phyloP scores from a whole-genome alignment of 768 basidiomycete genomes.

The Macrolepiota albuminosa region DNA sequence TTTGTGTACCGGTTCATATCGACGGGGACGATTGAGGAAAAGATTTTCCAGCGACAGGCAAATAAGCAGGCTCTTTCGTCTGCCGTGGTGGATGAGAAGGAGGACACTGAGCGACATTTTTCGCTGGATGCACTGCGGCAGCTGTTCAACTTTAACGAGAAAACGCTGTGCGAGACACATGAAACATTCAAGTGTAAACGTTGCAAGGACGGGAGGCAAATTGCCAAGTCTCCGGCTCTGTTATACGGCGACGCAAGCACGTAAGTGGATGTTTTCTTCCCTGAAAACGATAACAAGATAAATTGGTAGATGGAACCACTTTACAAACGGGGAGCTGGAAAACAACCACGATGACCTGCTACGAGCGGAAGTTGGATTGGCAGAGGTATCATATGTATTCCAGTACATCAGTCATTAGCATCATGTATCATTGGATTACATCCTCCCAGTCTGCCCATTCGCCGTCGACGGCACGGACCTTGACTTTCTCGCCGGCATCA shows the following conservation, averaged over 20 bases:
- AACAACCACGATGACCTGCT: slow-evolving; percentile 95
- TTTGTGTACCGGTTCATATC: slow-evolving; percentile 99
- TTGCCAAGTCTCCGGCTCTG: slow-evolving; percentile 76
- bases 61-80: slow-evolving; percentile 95
- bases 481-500: slow-evolving; percentile 77
- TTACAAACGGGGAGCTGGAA: slow-evolving; percentile 81
- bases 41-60: slow-evolving; percentile 97
- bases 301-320: slow-evolving; percentile 88
- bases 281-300: not conserved
- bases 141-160: slow-evolving; percentile 86
- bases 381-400: slow-evolving; percentile 92
- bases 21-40: slow-evolving; percentile 97
- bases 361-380: slow-evolving; percentile 78
- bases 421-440: slow-evolving; percentile 40
- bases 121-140: slow-evolving; percentile 84
- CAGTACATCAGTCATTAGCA: slow-evolving; percentile 88
- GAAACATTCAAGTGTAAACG: slow-evolving; percentile 97
- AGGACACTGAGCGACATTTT: slow-evolving; percentile 94
- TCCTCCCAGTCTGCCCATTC: slow-evolving; percentile 78
- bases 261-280: slow-evolving; percentile 43
- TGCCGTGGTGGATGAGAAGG: slow-evolving; percentile 97
- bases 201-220: slow-evolving; percentile 82
- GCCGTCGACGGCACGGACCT: slow-evolving; percentile 58
- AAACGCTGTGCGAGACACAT: slow-evolving; percentile 89
- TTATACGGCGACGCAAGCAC: slow-evolving; percentile 97